A percentile compares a stretch with the other conserved stretches of the same genome.
Conservation (phyloP, 805 yeast species). For the Yamadazyma phyllophila region DNA sequence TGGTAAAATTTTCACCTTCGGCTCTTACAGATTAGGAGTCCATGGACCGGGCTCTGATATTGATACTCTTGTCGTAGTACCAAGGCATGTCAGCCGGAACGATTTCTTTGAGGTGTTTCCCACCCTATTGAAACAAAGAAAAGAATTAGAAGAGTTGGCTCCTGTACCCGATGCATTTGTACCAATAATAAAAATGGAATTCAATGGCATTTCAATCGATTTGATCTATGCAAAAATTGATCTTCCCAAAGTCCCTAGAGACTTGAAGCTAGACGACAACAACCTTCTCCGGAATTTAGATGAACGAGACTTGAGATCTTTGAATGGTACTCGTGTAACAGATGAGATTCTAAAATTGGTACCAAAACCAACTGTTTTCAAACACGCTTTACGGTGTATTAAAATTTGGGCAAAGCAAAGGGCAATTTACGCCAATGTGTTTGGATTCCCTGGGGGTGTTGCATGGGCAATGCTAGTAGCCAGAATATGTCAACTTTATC, state of each 20-base stretch:
- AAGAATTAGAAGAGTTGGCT: slow-evolving; percentile 86
- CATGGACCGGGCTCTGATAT: slow-evolving; percentile 98
- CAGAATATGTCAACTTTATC: slow-evolving; percentile 92
- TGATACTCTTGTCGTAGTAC: slow-evolving; percentile 94
- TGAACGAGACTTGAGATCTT: slow-evolving; percentile 83
- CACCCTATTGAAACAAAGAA: slow-evolving; percentile 65
- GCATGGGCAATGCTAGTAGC: slow-evolving; percentile 99
- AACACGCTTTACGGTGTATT: slow-evolving; percentile 87
- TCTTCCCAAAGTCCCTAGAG: slow-evolving; percentile 76
- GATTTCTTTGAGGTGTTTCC: slow-evolving; percentile 86
- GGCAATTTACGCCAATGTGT: slow-evolving; percentile 90
- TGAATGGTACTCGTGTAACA: slow-evolving; percentile 96
- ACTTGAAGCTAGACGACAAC: slow-evolving; percentile 77
- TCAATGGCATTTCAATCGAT: slow-evolving; percentile 91
- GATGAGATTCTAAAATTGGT: slow-evolving; percentile 88
- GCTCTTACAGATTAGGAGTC: slow-evolving; percentile 92
- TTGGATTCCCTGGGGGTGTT: slow-evolving; percentile 99
- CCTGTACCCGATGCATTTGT: slow-evolving; percentile 97
- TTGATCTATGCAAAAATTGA: slow-evolving; percentile 81
- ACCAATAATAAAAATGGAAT: slow-evolving; percentile 90
- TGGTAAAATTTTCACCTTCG: slow-evolving; percentile 94
- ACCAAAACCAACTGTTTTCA: slow-evolving; percentile 90
- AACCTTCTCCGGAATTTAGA: slow-evolving; percentile 83
- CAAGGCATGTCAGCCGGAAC: slow-evolving; percentile 88
- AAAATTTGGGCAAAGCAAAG: slow-evolving; percentile 96